phyloP scores from a whole-genome alignment of 768 basidiomycete species.

The Lenzites betulinus region DNA sequence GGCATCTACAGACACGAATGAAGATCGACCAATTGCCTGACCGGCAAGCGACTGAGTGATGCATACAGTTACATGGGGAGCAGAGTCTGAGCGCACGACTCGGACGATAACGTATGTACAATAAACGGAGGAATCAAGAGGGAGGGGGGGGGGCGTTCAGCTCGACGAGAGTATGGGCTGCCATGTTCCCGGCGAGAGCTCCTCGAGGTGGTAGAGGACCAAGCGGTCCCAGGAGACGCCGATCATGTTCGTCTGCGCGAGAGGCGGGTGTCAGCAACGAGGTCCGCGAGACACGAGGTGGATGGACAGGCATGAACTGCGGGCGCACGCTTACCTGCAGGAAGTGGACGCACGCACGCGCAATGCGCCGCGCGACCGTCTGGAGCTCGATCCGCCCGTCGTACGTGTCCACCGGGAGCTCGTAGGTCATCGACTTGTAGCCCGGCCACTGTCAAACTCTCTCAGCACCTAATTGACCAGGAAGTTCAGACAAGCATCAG shows the following conservation, averaged over 20 bases:
- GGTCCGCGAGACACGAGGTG: neutral
- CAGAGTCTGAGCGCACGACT: neutral
- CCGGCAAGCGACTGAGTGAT: constrained; percentile 5
- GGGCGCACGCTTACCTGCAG: constrained; percentile 52
- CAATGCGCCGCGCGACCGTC: constrained; percentile 67
- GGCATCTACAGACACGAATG: neutral
- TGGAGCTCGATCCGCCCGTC: constrained; percentile 65
- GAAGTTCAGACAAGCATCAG: neutral
- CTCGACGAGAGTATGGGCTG: constrained; percentile 56
- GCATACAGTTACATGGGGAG: neutral
- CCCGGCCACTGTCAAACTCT: constrained; percentile 60
- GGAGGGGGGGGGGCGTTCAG: constrained; percentile 12
- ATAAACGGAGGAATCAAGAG: neutral
- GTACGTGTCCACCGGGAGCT: constrained; percentile 71
- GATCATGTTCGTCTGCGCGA: constrained; percentile 61
- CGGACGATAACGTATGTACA: neutral
- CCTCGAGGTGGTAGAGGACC: constrained; percentile 71
- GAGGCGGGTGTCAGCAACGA: constrained; percentile 2
- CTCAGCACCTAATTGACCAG: constrained; percentile 7
- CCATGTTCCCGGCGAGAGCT: constrained; percentile 68
- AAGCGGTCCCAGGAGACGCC: constrained; percentile 71
- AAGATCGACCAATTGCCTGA: neutral
- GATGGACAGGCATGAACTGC: neutral
- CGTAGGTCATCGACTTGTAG: constrained; percentile 69
- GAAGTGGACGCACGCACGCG: constrained; percentile 73